These are phyloP conservation scores for Monilinia polystroma DNA, from an alignment of 2,329 filamentous ascomycete genomes.

Conservation along the genomic window DNA sequence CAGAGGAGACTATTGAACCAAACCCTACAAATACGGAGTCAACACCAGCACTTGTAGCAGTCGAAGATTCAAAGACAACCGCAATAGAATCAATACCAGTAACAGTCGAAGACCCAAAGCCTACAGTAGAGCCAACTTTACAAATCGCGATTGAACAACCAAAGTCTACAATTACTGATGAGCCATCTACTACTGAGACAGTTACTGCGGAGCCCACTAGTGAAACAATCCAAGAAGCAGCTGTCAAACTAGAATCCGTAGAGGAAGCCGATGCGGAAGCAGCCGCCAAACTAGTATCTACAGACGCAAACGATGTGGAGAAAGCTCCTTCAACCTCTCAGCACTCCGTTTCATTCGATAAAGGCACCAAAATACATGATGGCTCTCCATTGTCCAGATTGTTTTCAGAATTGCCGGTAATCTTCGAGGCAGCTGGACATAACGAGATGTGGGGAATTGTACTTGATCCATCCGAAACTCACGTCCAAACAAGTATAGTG, in stretches of 20 bases:
- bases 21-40: neutral
- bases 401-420: constrained; percentile 55
- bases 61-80: neutral
- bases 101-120: neutral
- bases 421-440: constrained; percentile 59
- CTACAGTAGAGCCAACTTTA: neutral
- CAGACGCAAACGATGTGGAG: constrained; percentile 11
- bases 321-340: constrained; percentile 12
- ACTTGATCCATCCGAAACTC: constrained; percentile 48
- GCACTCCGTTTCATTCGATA: constrained; percentile 20
- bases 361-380: constrained; percentile 21
- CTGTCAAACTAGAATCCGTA: constrained; percentile 9
- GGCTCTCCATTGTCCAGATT: constrained; percentile 52
- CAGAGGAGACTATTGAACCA: neutral
- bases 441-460: constrained; percentile 85
- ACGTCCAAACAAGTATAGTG: constrained; percentile 77
- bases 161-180: constrained; percentile 8
- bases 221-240: neutral
- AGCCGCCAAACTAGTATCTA: constrained; percentile 12
- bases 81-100: neutral
- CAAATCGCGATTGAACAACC: constrained; percentile 8
- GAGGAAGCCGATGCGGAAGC: constrained; percentile 15
- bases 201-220: neutral
- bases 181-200: constrained; percentile 2
- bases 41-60: neutral